These are phyloP conservation scores for Populus ilicifolia DNA, from an alignment of 345 rosid species.

Conservation along the genomic window DNA sequence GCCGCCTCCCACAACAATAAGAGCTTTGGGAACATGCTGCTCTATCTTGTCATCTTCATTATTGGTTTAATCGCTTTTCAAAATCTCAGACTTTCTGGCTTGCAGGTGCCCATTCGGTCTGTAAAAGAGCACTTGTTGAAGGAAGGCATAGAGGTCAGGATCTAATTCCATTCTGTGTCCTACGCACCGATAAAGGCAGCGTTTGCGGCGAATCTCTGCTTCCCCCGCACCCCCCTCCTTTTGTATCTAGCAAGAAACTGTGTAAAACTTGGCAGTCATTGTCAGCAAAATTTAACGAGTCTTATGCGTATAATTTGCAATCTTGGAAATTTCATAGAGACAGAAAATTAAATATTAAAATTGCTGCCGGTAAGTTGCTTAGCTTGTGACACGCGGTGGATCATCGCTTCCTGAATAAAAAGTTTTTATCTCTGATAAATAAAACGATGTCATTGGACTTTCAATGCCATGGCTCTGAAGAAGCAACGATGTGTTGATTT, in stretches of 20 bases:
- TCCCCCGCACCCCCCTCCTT: rapidly evolving
- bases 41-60: not conserved
- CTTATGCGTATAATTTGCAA: no score
- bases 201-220: not conserved
- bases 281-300: no score
- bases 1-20: not conserved
- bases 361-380: not conserved
- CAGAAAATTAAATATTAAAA: not conserved
- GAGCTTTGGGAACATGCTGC: not conserved
- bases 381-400: not conserved
- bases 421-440: not conserved
- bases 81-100: constrained; percentile 3
- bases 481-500: no score
- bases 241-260: not conserved
- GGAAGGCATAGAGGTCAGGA: constrained; percentile 70
- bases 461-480: no score
- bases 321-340: not conserved
- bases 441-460: no score
- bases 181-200: not conserved
- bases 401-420: not conserved
- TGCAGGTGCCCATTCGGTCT: constrained; percentile 72
- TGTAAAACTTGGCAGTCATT: no score
- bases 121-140: constrained; percentile 76
- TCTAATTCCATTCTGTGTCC: constrained; percentile 18
- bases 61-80: not conserved